Percentiles rank a stretch among this genome's conserved stretches.
Conservation (phyloP, 176 grass and related monocot genomes). For the Avena sativa region DNA sequence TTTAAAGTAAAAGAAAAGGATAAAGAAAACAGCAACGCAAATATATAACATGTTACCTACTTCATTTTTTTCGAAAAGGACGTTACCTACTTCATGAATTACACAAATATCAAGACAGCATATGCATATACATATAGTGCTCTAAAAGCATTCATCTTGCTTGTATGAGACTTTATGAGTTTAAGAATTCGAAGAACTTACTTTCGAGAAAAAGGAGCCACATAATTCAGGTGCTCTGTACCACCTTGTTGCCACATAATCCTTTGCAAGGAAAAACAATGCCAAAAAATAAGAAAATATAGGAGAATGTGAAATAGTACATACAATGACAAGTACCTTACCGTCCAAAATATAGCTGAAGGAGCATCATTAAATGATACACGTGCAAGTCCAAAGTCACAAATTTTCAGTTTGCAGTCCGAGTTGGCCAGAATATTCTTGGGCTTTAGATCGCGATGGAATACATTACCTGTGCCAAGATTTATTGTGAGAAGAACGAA, state of each 20-base stretch:
- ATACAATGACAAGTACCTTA: conserved; percentile 48
- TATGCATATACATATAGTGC: not conserved
- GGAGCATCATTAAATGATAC: conserved; percentile 96
- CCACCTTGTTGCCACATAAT: conserved; percentile 99
- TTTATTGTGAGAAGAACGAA: conserved; percentile 42
- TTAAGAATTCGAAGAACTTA: conserved; percentile 46
- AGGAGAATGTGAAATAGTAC: conserved; percentile 18
- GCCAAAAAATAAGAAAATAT: conserved; percentile 34
- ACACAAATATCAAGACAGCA: not conserved
- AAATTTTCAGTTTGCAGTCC: conserved; percentile 94
- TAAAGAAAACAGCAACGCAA: not conserved
- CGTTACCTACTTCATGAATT: not conserved
- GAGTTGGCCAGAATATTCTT: conserved; percentile 97
- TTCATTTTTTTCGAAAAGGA: not conserved
- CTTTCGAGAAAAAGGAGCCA: conserved; percentile 97
- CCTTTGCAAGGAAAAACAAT: conserved; percentile 52
- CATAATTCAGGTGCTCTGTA: conserved; percentile 98
- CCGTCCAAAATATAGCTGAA: conserved; percentile 99
- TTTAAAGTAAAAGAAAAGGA: not conserved
- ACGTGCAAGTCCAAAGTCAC: conserved; percentile 96
- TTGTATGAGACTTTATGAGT: not conserved
- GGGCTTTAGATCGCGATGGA: conserved; percentile 93
- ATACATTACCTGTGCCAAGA: conserved; percentile 86
- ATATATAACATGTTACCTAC: not conserved
- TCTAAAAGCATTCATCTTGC: conserved; percentile 7